Base-by-base conservation (phyloP, 2,329 filamentous ascomycete genomes). In the Diplocarpon rosae region DNA sequence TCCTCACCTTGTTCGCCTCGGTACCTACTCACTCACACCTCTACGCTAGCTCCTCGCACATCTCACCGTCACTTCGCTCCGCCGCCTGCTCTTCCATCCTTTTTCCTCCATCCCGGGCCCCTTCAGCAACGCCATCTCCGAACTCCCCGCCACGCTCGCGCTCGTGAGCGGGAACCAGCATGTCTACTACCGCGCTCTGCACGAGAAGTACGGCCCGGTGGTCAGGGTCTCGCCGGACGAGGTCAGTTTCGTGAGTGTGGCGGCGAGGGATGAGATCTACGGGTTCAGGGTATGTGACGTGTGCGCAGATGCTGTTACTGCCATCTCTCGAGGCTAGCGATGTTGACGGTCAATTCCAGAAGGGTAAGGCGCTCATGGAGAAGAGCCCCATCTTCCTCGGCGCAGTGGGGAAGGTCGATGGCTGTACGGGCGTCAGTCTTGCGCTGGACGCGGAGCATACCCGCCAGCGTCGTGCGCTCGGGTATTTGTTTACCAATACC, bases 251-350 rank as follows among this genome's bases (percentile, higher is more conserved):
- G 28, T 39, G 13, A 39, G 9, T 16, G 11, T 30, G 15, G 17
- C 2, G 13, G 37, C 37, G 15, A 14, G 37, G 20, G 15, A 14
- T 17, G 20, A 39, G 56, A 39, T 61, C 53, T 12, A 62, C 51
- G 2, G 56, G 50, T 46, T 38, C 35, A 3, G 47, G 47, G 3
- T 50, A 46, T 14, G 45, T 27, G 48, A 54, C 56, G 3, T 14
- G 16, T 28, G 12, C 15, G 6, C 10, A 17, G 7, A 11, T 37
- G 9, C 16, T 16, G n/a, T 3, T 13, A 7, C 13, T n/a, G 20
- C 20, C 4, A 24, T 7, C 20, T 24, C 20, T 24, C 20, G 20
- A 24, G 20, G 20, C 20, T 7, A 7, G 20, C 20, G 20, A 24
- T 24, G 20, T 24, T 24, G 20, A 24, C 20, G 20, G 20, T 7